Evolutionary conservation across 2,329 filamentous ascomycete genomes (phyloP).

Genomic region (Calonectria leucothoes): DNA sequence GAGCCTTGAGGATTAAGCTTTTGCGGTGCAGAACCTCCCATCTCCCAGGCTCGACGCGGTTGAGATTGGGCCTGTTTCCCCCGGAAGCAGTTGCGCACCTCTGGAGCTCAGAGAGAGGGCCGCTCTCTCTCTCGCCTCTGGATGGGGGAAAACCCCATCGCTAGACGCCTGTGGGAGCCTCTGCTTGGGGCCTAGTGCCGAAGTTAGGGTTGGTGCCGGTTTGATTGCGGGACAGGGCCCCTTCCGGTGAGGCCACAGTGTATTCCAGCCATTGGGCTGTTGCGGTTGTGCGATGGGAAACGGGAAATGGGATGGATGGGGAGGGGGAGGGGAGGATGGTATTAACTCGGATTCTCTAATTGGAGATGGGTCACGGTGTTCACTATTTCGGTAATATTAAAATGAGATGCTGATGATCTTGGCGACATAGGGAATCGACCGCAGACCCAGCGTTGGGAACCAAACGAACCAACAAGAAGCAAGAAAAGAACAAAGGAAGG

Average conservation of each 20-base stretch:
- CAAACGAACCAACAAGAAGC: constrained; percentile 4
- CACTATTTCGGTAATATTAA: neutral
- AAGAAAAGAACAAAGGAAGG: neutral
- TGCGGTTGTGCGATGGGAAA: neutral
- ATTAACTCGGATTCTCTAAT: constrained; percentile 3
- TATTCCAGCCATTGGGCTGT: neutral
- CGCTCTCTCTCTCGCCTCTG: neutral
- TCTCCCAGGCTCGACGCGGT: neutral
- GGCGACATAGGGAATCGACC: neutral
- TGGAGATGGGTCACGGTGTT: neutral
- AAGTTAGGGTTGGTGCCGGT: neutral
- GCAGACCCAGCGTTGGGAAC: neutral
- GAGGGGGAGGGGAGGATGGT: no score
- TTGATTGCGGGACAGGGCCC: constrained; percentile 6
- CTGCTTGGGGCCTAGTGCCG: constrained; percentile 6
- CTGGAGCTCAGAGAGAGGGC: no score
- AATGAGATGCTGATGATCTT: constrained; percentile 2
- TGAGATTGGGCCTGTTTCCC: neutral
- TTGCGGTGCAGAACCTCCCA: neutral
- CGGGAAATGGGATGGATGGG: no score
- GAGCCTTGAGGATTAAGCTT: neutral
- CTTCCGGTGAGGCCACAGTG: constrained; percentile 7
- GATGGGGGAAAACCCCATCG: neutral
- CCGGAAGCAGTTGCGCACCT: neutral
- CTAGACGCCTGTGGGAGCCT: neutral